Base-by-base conservation (phyloP, 176 grass and related monocot genomes). In the Poa pratensis region DNA sequence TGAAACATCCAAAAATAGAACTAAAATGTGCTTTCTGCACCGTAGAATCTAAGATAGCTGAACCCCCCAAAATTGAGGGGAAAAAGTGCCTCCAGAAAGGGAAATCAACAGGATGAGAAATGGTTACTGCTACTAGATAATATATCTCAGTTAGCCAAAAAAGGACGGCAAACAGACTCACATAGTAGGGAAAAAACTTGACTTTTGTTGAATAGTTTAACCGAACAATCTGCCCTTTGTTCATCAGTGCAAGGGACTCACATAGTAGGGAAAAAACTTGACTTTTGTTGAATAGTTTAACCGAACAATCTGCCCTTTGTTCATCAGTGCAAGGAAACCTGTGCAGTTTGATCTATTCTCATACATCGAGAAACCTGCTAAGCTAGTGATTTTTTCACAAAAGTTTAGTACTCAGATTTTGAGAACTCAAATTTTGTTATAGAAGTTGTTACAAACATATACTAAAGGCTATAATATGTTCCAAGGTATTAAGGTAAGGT, bases 1-100 rank as follows among this genome's bases (percentile, higher is more conserved):
- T 34, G 48, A 75, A 32, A 34, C 27, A 54, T 51, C 48, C 73
- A 75, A 53, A 75, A 71, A 30, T 50, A 75, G 71, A 75, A 74
- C 46, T 75, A 51, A 75, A 49, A 75, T 51, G 46, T 27, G 23
- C 7, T 17, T 51, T 74, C 71, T 51, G 71, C 46, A 73, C 43
- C 3, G 1, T 32, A 65, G 14, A 16, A 75, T 75, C 71, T 30
- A 30, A 34, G 26, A 52, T 75, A 51, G 30, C 16, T 32, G 48
- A 53, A 28, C 20, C 16, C 10, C 16, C 49, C 27, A 75, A 75
- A 53, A 75, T 34, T 53, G 73, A 53, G 17, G 3, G 24, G 1
- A 1, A 39, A 1, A 53, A 34, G 49, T 20, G 16, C 73, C 7
- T 75, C 18, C 73, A 75, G 48, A 75, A 75, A 53, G 48, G 26